phyloP scores from a whole-genome alignment of 1,284 basidiomycete genomes.

The Ceratobasidium sp. region DNA sequence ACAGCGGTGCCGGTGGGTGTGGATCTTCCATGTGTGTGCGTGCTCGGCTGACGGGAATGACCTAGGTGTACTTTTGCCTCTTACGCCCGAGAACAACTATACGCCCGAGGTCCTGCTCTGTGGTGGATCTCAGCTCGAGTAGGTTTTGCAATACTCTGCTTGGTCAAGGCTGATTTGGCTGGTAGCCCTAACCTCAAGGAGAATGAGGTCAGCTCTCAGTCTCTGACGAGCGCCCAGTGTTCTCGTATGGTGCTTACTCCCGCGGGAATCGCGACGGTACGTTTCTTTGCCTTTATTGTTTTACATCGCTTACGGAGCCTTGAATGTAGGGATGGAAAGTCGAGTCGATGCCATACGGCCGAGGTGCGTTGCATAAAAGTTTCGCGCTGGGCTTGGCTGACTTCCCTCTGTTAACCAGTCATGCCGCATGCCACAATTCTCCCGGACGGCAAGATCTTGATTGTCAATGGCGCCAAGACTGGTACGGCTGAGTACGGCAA shows the following conservation, averaged over 20 bases:
- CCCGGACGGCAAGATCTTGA: conserved; percentile 54
- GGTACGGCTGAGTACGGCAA: conserved; percentile 67
- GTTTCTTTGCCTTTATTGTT: neutral
- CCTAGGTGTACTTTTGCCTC: conserved; percentile 78
- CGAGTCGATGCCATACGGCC: too few relatives aligned
- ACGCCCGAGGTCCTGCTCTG: conserved; percentile 74
- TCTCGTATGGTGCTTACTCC: conserved; percentile 59
- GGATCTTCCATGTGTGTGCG: conserved; percentile 74
- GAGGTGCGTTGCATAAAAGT: conserved; percentile 56
- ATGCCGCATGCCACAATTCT: conserved; percentile 66
- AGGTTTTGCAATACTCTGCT: neutral
- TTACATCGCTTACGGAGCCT: too few relatives aligned
- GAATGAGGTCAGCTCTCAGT: conserved; percentile 48
- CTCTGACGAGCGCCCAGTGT: conserved; percentile 58
- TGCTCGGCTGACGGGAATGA: conserved; percentile 75
- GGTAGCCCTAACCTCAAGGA: conserved; percentile 48
- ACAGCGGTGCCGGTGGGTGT: too few relatives aligned
- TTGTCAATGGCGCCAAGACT: conserved; percentile 63
- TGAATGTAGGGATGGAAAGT: too few relatives aligned
- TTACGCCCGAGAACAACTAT: conserved; percentile 64
- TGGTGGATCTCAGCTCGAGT: conserved; percentile 69
- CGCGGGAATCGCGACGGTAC: conserved; percentile 56
- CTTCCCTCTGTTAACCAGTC: conserved; percentile 54
- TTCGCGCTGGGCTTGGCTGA: conserved; percentile 57
- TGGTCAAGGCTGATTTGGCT: conserved; percentile 3